These are phyloP conservation scores for Saccharomycopsis javanensis DNA, from an alignment of 805 yeast genomes.

Conservation along the genomic window DNA sequence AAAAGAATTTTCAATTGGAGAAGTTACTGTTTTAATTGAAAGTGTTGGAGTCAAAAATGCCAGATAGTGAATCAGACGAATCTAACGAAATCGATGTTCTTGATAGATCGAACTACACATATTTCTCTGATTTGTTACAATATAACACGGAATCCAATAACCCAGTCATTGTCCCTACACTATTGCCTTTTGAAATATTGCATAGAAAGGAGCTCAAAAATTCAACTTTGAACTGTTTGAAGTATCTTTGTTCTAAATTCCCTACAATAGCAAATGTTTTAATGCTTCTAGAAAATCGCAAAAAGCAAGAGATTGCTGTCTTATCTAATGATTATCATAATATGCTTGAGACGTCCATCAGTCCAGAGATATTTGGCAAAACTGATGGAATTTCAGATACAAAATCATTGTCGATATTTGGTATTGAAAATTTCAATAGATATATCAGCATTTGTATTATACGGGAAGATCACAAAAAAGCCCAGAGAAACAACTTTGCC, in stretches of 20 bases:
- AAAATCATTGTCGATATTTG: neutral
- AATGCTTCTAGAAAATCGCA: neutral
- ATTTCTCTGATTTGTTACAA: neutral
- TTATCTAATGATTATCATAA: too few relatives aligned
- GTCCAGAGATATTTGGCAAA: neutral
- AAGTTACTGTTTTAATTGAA: too few relatives aligned
- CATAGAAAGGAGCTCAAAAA: neutral
- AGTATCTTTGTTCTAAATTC: neutral
- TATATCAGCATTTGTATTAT: neutral
- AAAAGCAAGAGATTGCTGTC: neutral
- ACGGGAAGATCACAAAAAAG: neutral
- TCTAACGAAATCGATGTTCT: neutral
- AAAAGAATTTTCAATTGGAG: too few relatives aligned
- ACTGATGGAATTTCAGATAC: neutral
- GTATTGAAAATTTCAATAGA: neutral
- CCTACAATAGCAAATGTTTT: neutral
- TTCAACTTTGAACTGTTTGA: neutral
- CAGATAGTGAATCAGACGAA: neutral
- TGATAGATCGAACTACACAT: neutral
- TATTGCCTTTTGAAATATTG: neutral
- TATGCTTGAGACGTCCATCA: too few relatives aligned
- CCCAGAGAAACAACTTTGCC: neutral
- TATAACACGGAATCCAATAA: neutral
- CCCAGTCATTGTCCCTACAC: neutral
- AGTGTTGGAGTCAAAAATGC: too few relatives aligned